Conservation (phyloP, 768 basidiomycete species). For the Crepidotus variabilis region DNA sequence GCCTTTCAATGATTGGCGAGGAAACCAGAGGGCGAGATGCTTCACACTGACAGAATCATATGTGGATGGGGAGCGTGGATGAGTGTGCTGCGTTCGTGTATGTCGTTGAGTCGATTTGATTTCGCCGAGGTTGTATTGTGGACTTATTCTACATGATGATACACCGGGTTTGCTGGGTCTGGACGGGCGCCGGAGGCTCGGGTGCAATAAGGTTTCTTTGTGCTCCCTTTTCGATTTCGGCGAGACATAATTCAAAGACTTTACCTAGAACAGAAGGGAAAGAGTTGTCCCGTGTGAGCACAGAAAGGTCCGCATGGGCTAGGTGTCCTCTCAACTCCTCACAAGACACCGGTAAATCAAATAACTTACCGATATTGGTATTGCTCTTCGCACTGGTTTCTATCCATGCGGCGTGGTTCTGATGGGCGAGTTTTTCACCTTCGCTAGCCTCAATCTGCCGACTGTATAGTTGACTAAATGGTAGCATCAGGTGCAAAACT, state of each 20-base stretch:
- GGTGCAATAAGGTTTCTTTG: constrained; percentile 19
- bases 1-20: too few species aligned
- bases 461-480: constrained; percentile 24
- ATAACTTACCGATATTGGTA: constrained; percentile 71
- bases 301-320: too few species aligned
- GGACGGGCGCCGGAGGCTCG: constrained; percentile 25
- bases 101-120: background rate
- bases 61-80: background rate
- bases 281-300: constrained; percentile 1
- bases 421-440: constrained; percentile 67
- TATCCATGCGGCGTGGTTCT: constrained; percentile 71
- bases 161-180: constrained; percentile 34
- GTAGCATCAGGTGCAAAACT: constrained; percentile 14
- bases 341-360: background rate
- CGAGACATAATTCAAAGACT: constrained; percentile 80
- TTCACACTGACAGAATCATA: background rate
- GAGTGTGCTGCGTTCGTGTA: background rate
- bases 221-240: constrained; percentile 70
- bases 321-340: background rate
- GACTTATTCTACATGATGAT: constrained; percentile 47
- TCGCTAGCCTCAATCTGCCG: constrained; percentile 68
- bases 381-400: constrained; percentile 86
- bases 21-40: background rate
- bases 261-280: constrained; percentile 38
- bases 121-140: background rate